phyloP scores from a whole-genome alignment of 768 basidiomycete species.

The Kondoa malvinella region DNA sequence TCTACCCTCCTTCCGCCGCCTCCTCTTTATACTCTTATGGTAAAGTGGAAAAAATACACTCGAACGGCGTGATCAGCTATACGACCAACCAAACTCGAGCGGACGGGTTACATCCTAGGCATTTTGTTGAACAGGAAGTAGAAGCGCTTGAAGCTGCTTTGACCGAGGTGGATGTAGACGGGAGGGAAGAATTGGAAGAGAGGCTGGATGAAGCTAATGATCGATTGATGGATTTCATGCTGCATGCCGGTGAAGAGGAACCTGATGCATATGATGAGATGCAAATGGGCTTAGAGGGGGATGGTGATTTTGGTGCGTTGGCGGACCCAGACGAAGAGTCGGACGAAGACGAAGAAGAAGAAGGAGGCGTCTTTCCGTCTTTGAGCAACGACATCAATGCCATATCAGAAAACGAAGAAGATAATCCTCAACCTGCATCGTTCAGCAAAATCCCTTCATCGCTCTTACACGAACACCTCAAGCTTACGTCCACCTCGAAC shows the following conservation, averaged over 20 bases:
- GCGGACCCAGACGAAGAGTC: neutral
- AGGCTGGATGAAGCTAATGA: neutral
- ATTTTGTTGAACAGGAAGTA: neutral
- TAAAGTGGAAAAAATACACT: neutral
- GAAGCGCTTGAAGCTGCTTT: neutral
- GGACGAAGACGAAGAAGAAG: neutral
- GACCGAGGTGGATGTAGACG: neutral
- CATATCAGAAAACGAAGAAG: neutral
- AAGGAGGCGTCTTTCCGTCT: neutral
- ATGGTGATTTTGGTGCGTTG: neutral
- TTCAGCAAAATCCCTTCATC: neutral
- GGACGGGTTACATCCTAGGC: neutral
- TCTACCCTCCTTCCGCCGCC: neutral
- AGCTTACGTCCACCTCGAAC: neutral
- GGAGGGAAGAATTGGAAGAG: neutral
- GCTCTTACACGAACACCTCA: neutral
- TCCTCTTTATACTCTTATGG: neutral
- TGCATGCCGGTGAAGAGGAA: neutral
- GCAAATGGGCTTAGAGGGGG: neutral
- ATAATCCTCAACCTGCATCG: neutral
- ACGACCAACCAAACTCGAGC: neutral
- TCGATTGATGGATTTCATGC: neutral
- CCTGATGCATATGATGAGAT: neutral
- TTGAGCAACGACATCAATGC: neutral
- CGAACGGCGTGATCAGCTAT: neutral